These are phyloP conservation scores for Nevesoporus exiguus DNA, from an alignment of 768 basidiomycete genomes.

Conservation along the genomic window DNA sequence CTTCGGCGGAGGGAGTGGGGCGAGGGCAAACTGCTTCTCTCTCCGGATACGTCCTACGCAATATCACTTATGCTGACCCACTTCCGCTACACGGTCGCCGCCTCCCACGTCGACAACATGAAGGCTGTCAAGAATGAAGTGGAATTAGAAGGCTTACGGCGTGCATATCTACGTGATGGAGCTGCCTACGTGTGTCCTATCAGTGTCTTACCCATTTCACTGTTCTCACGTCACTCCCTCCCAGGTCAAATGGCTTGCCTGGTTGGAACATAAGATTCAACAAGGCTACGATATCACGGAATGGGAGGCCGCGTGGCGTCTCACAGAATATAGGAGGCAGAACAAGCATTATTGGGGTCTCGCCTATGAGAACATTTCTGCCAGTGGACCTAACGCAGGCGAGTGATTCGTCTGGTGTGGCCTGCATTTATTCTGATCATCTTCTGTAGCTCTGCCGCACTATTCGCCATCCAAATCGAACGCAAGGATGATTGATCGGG, in stretches of 20 bases:
- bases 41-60: conserved; percentile 74
- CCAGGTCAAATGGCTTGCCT: conserved; percentile 79
- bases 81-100: conserved; percentile 70
- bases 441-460: conserved; percentile 73
- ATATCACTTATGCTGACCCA: conserved; percentile 84
- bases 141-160: conserved; percentile 78
- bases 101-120: conserved; percentile 68
- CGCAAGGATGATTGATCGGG: conserved; percentile 70
- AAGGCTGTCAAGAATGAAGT: conserved; percentile 87
- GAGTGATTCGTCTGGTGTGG: conserved; percentile 15
- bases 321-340: conserved; percentile 72
- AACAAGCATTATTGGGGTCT: conserved; percentile 77
- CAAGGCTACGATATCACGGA: conserved; percentile 84
- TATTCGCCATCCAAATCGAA: conserved; percentile 73
- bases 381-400: conserved; percentile 84
- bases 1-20: conserved; percentile 74
- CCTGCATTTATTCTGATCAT: not conserved
- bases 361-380: conserved; percentile 88
- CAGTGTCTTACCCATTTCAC: conserved; percentile 4
- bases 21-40: conserved; percentile 73
- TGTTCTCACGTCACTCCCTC: conserved; percentile 10
- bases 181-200: conserved; percentile 65
- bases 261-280: conserved; percentile 78
- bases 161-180: conserved; percentile 89
- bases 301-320: conserved; percentile 84